Evolutionary conservation across 768 basidiomycete genomes (phyloP), one percentile per base, ranked within the genome.

Genomic region (Cystofilobasidium ferigula): DNA sequence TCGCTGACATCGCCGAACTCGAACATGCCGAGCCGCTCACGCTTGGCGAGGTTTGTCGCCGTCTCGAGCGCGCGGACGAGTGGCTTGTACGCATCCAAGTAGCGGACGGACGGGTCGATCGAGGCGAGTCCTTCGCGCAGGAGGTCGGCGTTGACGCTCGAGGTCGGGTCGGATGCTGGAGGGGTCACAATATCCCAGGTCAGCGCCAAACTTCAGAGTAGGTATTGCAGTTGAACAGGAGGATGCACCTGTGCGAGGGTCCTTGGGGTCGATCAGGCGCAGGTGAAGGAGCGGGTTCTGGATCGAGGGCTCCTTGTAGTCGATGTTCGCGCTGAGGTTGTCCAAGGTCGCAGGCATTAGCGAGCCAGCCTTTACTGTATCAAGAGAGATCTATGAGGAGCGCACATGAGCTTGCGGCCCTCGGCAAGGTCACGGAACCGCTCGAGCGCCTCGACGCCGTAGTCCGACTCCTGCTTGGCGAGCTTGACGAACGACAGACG

Each of bases 1-100:
- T 90, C 88, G 70, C 88, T 88, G 16, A 90, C 81, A 74, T 91
- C 89, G n/a, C 89, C 89, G 73, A 88, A 87, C 77, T 92, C 89
- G 72, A 88, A 92, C 83, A 89, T 89, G 40, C 89, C 89, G 62
- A 81, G 76, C 16, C 89, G 83, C 64, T 84, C 84, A 61, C 81
- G 79, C 76, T 89, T 90, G 14, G 90, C 90, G 24, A 79, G 79
- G 26, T 64, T 58, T 0, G 43, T 35, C 6, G 63, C 56, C 24
- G 30, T 80, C 74, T 84, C 83, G 47, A 94, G 75, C 72, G 83
- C 82, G 72, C 83, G 83, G 63, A 82, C 72, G 24, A 91, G 78
- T 54, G 81, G 81, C 0, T 88, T 84, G 74, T 92, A 90, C 14
- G 83, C 80, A 2, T 78, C 73, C 20, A 87, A 75, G 74, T 92